Evolutionary conservation across 441 rosid species (phyloP).

Genomic region (Flueggea neowawraea): DNA sequence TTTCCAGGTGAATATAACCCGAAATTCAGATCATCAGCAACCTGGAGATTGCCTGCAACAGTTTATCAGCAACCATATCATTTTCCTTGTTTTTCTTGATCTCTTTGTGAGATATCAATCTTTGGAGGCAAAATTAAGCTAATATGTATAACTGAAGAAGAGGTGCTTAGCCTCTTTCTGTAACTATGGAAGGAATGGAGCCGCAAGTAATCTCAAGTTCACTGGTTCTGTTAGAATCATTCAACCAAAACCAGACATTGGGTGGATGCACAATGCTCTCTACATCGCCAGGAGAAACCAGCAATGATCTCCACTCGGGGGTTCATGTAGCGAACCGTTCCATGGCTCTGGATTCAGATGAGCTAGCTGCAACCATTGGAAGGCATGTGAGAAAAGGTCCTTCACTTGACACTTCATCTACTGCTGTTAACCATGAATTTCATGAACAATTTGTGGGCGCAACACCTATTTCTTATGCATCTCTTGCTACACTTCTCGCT

Average conservation of each 20-base stretch:
- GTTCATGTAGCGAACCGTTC: slow-evolving; percentile 15
- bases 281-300: slow-evolving; percentile 29
- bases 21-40: too few relatives aligned
- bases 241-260: slow-evolving; percentile 26
- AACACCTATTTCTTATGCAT: slow-evolving; percentile 29
- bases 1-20: too few relatives aligned
- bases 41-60: too few relatives aligned
- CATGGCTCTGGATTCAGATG: slow-evolving; percentile 21
- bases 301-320: slow-evolving; percentile 19
- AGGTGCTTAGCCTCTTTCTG: slow-evolving; percentile 2
- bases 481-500: slow-evolving; percentile 35
- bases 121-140: too few relatives aligned
- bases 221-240: slow-evolving; percentile 26
- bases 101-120: too few relatives aligned
- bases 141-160: not conserved
- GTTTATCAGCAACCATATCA: too few relatives aligned
- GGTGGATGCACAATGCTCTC: slow-evolving; percentile 28
- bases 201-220: slow-evolving; percentile 22
- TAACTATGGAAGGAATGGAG: slow-evolving; percentile 25
- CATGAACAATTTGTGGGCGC: slow-evolving; percentile 37
- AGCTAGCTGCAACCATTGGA: slow-evolving; percentile 29
- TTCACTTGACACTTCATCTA: slow-evolving; percentile 23
- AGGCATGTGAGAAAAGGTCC: slow-evolving; percentile 33
- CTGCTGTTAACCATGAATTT: slow-evolving; percentile 23
- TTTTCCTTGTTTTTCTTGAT: too few relatives aligned